Evolutionary conservation across 1,139 yeast genomes (phyloP), one percentile per base, ranked within the genome.

Genomic region (Candida sp.): DNA sequence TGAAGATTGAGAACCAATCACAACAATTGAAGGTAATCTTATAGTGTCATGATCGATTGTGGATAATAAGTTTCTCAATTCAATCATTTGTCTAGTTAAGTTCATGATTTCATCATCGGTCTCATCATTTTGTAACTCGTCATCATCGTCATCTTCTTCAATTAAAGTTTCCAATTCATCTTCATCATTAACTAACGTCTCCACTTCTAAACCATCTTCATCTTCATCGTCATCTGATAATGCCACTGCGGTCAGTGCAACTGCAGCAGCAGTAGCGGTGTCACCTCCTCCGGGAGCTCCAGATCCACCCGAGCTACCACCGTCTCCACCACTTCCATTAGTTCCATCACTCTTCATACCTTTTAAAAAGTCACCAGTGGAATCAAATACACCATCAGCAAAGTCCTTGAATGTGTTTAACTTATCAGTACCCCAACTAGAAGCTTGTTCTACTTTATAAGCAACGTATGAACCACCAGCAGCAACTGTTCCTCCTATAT

Each of bases 1-100:
- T 41, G 97, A 88, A 8, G 97, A 87, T 67, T 95, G 99, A 1
- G 99, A 93, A 0, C 99, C 99, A 52, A 95, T 81, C 1, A 95
- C 99, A 15, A 95, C 99, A 53, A 95, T 95, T 0, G 97, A 87
- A 1, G 99, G 99, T 35, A 95, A 70, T 50, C 84, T 87, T 38
- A 93, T 71, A 9, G 88, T 79, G 35, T 89, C 91, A 48, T 86
- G 84, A 57, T 90, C 95, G 19, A 95, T 81, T 48, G 80, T 82
- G 46, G 87, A 79, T 43, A 95, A 70, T 38, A 93, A 77, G 43
- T 84, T 79, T 58, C 98, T 75, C 46, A 95, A 91, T 61, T 95
- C 99, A 56, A 95, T 95, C 99, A 95, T 95, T 63, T 89, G 96
- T 52, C 90, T 81, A 7, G 98, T 93, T 49, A 93, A 67, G 49